Percentiles rank a stretch among this genome's conserved stretches.
Evolutionary conservation across 2,329 filamentous ascomycete species (phyloP).

Genomic region (Alternaria rosae): DNA sequence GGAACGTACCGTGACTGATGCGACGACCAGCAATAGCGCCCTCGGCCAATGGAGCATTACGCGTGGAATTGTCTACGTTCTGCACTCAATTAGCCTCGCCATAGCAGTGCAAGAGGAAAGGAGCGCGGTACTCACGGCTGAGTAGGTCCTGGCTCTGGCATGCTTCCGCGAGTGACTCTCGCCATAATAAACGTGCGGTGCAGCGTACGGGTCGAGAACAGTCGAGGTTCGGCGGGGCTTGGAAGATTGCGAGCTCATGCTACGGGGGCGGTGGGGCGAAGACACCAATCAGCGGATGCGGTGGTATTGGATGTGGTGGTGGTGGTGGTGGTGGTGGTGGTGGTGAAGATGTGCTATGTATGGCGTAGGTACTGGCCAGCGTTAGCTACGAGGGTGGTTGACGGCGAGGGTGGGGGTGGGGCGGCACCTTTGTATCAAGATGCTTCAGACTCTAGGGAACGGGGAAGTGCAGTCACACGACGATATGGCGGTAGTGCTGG

Average conservation of each 20-base stretch:
- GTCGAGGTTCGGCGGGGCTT: slow-evolving; percentile 52
- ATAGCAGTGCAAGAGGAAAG: not conserved
- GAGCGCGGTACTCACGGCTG: slow-evolving; percentile 56
- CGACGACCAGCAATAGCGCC: slow-evolving; percentile 42
- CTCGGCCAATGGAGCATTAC: slow-evolving; percentile 39
- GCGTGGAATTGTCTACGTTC: slow-evolving; percentile 41
- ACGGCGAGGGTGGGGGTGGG: slow-evolving; percentile 18
- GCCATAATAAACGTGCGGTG: slow-evolving; percentile 68
- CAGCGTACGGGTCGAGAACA: slow-evolving; percentile 63
- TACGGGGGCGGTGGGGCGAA: slow-evolving; percentile 34
- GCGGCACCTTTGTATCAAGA: slow-evolving; percentile 25
- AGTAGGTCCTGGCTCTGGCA: slow-evolving; percentile 61
- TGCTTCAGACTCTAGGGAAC: slow-evolving; percentile 15
- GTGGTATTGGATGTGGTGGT: slow-evolving; percentile 1
- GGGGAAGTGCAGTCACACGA: slow-evolving; percentile 20
- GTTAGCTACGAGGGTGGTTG: slow-evolving; percentile 13
- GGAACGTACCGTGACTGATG: slow-evolving; percentile 48
- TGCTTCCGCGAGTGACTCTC: slow-evolving; percentile 57
- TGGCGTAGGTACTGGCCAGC: slow-evolving; percentile 22
- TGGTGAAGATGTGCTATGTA: slow-evolving; percentile 31
- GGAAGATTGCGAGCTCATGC: slow-evolving; percentile 52
- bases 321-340: slow-evolving; percentile 6
- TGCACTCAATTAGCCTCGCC: slow-evolving; percentile 24
- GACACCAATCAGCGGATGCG: slow-evolving; percentile 17
- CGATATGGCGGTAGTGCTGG: slow-evolving; percentile 16